Conservation (phyloP, 2,329 filamentous ascomycete species). For the Claviceps citrina region DNA sequence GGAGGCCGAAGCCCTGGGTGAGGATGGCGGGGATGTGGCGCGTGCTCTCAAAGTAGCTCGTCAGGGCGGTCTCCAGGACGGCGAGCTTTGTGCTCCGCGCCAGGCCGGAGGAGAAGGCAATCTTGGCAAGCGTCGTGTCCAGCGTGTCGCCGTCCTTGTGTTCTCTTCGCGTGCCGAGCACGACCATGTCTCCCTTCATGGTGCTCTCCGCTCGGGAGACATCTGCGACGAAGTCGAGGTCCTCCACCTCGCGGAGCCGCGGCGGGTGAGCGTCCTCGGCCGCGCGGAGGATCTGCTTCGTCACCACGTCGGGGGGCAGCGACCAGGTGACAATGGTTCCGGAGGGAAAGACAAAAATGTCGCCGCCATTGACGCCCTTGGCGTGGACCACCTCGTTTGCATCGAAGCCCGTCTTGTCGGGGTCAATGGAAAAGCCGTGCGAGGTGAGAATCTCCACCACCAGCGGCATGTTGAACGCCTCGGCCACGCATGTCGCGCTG, state of each 20-base stretch:
- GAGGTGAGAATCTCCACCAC: constrained; percentile 41
- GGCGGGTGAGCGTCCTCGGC: constrained; percentile 59
- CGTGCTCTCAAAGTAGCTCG: constrained; percentile 75
- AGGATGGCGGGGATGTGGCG: constrained; percentile 67
- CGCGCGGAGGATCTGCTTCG: constrained; percentile 57
- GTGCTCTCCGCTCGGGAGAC: constrained; percentile 54
- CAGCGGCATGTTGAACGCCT: constrained; percentile 48
- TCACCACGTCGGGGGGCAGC: constrained; percentile 60
- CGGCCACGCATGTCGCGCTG: constrained; percentile 46
- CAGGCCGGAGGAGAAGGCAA: constrained; percentile 88
- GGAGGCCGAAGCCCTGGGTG: constrained; percentile 39
- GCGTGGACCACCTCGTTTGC: constrained; percentile 48
- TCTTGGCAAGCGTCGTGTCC: constrained; percentile 67
- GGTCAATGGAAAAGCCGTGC: constrained; percentile 47
- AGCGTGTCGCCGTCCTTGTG: constrained; percentile 28
- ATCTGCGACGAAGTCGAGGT: constrained; percentile 77
- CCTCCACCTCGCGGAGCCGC: constrained; percentile 63
- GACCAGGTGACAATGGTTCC: constrained; percentile 91
- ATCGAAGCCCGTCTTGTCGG: constrained; percentile 45
- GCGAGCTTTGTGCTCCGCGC: constrained; percentile 88
- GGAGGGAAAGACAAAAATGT: constrained; percentile 91
- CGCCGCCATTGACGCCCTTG: constrained; percentile 49
- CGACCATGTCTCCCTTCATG: constrained; percentile 76
- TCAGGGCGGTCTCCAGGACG: constrained; percentile 70
- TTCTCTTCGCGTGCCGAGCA: constrained; percentile 61